Evolutionary conservation across 2,329 filamentous ascomycete genomes (phyloP).

Genomic region (Aspergillus jensenii): DNA sequence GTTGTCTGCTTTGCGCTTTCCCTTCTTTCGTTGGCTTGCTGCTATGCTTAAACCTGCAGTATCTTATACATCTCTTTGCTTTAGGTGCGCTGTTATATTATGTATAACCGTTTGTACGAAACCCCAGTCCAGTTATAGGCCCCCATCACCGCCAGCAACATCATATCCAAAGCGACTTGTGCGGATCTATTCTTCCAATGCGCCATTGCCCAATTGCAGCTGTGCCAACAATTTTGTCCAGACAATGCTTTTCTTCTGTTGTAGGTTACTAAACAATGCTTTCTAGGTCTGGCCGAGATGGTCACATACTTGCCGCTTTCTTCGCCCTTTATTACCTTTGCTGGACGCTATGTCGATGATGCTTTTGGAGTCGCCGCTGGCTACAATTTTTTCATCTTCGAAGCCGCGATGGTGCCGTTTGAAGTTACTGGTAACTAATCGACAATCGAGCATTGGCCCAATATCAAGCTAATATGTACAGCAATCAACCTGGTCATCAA

Average conservation of each 20-base stretch:
- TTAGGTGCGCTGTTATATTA: slow-evolving; percentile 47
- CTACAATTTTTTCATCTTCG: slow-evolving; percentile 54
- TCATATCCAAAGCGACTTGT: slow-evolving; percentile 10
- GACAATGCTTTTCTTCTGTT: neutral
- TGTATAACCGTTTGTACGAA: slow-evolving; percentile 47
- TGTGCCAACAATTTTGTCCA: neutral
- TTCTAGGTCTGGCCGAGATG: slow-evolving; percentile 50
- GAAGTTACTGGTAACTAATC: slow-evolving; percentile 41
- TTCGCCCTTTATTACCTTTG: slow-evolving; percentile 48
- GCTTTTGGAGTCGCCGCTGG: slow-evolving; percentile 49
- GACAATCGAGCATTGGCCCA: too few species aligned
- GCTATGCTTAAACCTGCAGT: slow-evolving; percentile 12
- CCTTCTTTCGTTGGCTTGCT: slow-evolving; percentile 1
- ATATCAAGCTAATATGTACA: neutral
- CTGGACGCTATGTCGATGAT: slow-evolving; percentile 49
- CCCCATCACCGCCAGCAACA: slow-evolving; percentile 12
- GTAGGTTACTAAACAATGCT: slow-evolving; percentile 20
- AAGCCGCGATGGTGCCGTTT: slow-evolving; percentile 53
- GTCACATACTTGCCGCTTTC: slow-evolving; percentile 50
- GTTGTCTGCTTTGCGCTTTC: slow-evolving; percentile 7
- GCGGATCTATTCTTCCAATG: neutral
- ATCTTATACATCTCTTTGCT: slow-evolving; percentile 32
- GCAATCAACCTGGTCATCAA: slow-evolving; percentile 52
- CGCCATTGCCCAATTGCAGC: slow-evolving; percentile 3
- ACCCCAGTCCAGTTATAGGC: slow-evolving; percentile 5